Evolutionary conservation across 1,284 basidiomycete species (phyloP), one percentile per base, ranked within the genome.

Genomic region (Psilocybe mexicana): DNA sequence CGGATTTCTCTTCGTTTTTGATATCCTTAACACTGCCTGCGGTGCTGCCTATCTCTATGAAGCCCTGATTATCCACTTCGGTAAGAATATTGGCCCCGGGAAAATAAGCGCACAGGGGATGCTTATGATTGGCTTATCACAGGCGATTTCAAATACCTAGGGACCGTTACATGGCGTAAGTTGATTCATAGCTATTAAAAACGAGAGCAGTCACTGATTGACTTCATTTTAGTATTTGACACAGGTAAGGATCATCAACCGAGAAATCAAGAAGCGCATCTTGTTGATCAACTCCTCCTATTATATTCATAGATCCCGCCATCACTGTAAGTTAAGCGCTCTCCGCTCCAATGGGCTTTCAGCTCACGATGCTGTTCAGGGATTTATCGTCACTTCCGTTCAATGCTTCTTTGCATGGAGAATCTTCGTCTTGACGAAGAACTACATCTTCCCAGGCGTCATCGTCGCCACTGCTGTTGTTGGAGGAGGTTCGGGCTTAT

Each of bases 371-470:
- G 42, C 28, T 38, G 26, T 18, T n/a, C 36, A 71, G 70, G 70
- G 65, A 0, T 66, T 75, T 38, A 74, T 74, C 52, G 67, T 68
- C 0, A 61, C 62, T 14, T 52, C 63, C 11, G 74, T 74, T 6
- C 75, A 77, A 49, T 33, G 69, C 4, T 76, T 77, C 66, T 76
- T 73, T 55, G 73, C 74, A 0, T 74, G 73, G 73, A 61, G 75
- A 11, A 68, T 77, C 35, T 58, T 43, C 10, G 57, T 65, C 33
- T 47, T 69, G 36, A 69, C 67, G 0, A 67, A 64, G 66, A 69
- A 63, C 47, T 67, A 63, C 62, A 46, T 68, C 12, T 57, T 67
- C 30, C 54, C 59, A 2, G 24, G 62, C 6, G 59, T 74, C 18
- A 60, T 65, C 26, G 14, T 59, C 6, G 38, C 47, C 28, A 56